Evolutionary conservation across 148 eudicot species (phyloP).

Genomic region (Amaranthus cruentus): DNA sequence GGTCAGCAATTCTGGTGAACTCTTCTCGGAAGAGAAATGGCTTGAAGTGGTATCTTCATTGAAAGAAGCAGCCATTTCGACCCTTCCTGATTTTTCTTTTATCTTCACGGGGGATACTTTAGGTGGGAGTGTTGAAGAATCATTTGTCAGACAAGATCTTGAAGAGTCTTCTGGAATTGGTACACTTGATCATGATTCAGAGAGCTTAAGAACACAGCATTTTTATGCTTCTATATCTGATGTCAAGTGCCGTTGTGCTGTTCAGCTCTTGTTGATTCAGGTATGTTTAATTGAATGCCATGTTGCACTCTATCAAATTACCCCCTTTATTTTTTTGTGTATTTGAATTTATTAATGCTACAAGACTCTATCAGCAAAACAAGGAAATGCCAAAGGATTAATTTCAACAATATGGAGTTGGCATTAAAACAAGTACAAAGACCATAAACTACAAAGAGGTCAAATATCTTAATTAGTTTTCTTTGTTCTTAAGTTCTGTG

Average conservation of each 20-base stretch:
- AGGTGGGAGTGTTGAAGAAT: conserved; percentile 44
- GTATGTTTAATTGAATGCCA: conserved; percentile 28
- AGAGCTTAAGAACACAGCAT: conserved; percentile 40
- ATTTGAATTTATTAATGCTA: no score
- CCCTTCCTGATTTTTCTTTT: conserved; percentile 84
- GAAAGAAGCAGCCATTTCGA: conserved; percentile 75
- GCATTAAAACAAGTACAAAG: no score
- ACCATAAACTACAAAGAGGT: no score
- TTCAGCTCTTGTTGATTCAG: conserved; percentile 92
- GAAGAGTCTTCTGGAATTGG: conserved; percentile 43
- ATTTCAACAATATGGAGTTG: no score
- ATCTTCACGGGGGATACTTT: conserved; percentile 37
- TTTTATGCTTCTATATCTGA: conserved; percentile 70
- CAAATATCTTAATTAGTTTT: no score
- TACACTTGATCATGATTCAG: conserved; percentile 43
- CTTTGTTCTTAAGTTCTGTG: no score
- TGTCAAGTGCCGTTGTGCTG: conserved; percentile 78
- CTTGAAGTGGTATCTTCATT: conserved; percentile 75
- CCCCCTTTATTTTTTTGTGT: no score
- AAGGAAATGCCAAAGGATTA: no score
- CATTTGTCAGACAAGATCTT: conserved; percentile 29
- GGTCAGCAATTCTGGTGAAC: conserved; percentile 91
- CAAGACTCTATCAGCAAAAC: no score
- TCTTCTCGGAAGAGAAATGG: conserved; percentile 93
- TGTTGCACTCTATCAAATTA: background rate